Base-by-base conservation (phyloP, 2,329 filamentous ascomycete genomes). In the Clarireedia monteithiana region DNA sequence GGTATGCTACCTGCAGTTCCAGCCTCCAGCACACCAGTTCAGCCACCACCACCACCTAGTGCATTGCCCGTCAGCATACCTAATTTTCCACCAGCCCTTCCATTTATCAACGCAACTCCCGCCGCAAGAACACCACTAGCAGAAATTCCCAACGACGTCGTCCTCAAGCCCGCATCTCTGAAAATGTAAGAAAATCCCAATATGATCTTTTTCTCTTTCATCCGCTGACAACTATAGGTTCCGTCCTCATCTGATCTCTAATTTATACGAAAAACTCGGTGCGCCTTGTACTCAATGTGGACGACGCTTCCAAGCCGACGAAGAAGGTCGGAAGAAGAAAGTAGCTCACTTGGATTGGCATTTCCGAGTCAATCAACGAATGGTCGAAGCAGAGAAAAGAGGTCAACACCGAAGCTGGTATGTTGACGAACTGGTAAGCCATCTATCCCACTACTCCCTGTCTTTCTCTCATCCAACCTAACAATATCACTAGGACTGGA, bases 331-430 rank as follows among this genome's bases (percentile, higher is more conserved):
- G 65, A 85, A 86, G 68, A 88, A 88, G 75, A 97, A 97, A 74
- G 89, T 86, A 24, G 84, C 86, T 3, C 94, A 99, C 69, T 85
- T 99, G 77, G 94, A 99, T 72, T 99, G 94, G 94, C 94, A 99
- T 72, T 99, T 99, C 74, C 85, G 87, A 56, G 91, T 92, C 24
- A 92, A 96, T 67, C 88, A 91, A 66, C 86, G 91, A 47, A 89
- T 95, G 72, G 84, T 85, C 2, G 92, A 97, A 64, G 86, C 88
- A 14, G 85, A 89, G 67, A 92, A 89, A 69, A 82, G 89, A 59
- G 91, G 89, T 34, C 88, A 95, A 64, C 91, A 95, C 67, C 85
- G 94, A 36, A 95, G 90, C 71, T 97, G 91, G 90, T 96, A 96
- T 69, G 85, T 96, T 49, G 89, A 95, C 66, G 89, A 95, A 74